These are phyloP conservation scores for Coemansia sp. DNA, from an alignment of 192 early-diverging fungal species.

Conservation along the genomic window DNA sequence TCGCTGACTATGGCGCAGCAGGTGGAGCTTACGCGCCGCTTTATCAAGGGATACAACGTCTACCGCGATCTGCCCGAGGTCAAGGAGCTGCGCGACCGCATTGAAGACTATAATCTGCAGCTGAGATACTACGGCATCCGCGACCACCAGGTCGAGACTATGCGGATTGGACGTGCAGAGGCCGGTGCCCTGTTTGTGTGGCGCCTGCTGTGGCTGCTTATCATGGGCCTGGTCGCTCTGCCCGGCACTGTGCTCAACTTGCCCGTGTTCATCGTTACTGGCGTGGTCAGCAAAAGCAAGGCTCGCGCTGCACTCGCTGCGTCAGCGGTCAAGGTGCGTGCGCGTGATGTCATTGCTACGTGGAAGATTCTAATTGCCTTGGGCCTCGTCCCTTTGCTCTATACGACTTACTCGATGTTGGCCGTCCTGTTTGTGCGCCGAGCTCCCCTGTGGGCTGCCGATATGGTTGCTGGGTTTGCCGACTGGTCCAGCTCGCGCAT, in stretches of 20 bases:
- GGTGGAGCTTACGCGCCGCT: conserved; percentile 86
- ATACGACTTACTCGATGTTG: conserved; percentile 67
- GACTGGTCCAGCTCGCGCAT: conserved; percentile 25
- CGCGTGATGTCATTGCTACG: conserved; percentile 91
- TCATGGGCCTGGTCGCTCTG: conserved; percentile 74
- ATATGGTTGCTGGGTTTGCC: background rate
- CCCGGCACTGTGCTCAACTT: conserved; percentile 73
- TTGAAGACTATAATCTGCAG: conserved; percentile 83
- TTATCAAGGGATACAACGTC: conserved; percentile 77
- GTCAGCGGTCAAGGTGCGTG: conserved; percentile 94
- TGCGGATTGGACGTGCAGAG: conserved; percentile 61
- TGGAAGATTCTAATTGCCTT: conserved; percentile 87
- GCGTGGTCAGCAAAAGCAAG: conserved; percentile 51
- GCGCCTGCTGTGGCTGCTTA: conserved; percentile 66
- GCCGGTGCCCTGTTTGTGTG: conserved; percentile 69
- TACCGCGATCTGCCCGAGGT: conserved; percentile 84
- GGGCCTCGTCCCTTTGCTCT: conserved; percentile 72
- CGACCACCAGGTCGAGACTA: conserved; percentile 94
- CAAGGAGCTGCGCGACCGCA: conserved; percentile 69
- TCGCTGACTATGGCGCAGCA: conserved; percentile 82
- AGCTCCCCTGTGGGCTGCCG: conserved; percentile 26
- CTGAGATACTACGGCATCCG: conserved; percentile 90
- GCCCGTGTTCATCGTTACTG: conserved; percentile 50
- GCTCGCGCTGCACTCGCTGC: conserved; percentile 72
- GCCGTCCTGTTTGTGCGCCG: conserved; percentile 50